phyloP scores from a whole-genome alignment of 805 yeast species.

The Saturnispora hagleri region DNA sequence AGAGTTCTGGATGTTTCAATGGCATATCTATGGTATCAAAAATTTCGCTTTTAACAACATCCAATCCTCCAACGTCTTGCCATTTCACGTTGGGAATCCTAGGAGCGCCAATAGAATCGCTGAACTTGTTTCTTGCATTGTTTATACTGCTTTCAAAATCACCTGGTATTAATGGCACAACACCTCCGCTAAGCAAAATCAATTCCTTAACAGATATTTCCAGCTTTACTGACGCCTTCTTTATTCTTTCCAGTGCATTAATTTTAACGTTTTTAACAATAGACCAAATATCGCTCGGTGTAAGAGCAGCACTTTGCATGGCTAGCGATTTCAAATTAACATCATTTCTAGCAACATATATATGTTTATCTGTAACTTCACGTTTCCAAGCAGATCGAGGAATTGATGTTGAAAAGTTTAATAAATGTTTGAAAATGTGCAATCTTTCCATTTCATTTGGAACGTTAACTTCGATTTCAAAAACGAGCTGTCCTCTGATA shows the following conservation, averaged over 20 bases:
- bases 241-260: conserved; percentile 43
- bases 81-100: conserved; percentile 89
- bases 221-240: conserved; percentile 24
- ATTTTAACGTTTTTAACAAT: conserved; percentile 60
- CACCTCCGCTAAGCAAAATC: conserved; percentile 47
- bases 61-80: conserved; percentile 97
- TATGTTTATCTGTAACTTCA: conserved; percentile 7
- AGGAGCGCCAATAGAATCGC: conserved; percentile 96
- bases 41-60: conserved; percentile 81
- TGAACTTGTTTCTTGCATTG: conserved; percentile 76
- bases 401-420: conserved; percentile 14
- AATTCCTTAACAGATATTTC: conserved; percentile 25
- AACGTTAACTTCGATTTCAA: conserved; percentile 67
- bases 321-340: conserved; percentile 54
- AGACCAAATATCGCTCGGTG: conserved; percentile 71
- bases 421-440: conserved; percentile 47
- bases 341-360: conserved; percentile 33
- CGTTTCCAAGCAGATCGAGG: neutral
- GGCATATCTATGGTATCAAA: conserved; percentile 96
- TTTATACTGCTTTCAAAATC: conserved; percentile 67
- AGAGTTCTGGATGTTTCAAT: conserved; percentile 82
- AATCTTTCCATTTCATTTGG: conserved; percentile 72
- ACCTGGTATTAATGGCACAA: conserved; percentile 40
- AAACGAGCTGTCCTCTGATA: conserved; percentile 59
- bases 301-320: conserved; percentile 84